These are phyloP conservation scores for Ophiostoma sp. DNA, from an alignment of 2,329 filamentous ascomycete species.

Conservation along the genomic window DNA sequence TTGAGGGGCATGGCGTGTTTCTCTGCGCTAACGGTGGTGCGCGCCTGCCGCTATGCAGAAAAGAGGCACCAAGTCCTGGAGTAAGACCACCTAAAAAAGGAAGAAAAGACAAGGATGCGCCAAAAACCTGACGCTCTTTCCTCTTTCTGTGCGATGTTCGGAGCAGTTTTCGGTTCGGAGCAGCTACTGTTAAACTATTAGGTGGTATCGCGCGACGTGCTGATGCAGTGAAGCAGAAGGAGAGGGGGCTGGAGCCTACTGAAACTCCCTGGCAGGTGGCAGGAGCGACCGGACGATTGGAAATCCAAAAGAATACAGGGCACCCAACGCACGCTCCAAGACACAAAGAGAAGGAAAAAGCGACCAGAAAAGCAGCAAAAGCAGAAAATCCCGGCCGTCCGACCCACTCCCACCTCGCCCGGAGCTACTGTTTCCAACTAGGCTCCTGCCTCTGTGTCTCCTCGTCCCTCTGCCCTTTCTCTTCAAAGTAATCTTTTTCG, in stretches of 20 bases:
- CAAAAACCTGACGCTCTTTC: background rate
- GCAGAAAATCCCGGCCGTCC: conserved; percentile 9
- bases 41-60: background rate
- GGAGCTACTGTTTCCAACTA: background rate
- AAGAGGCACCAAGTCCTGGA: conserved; percentile 4
- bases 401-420: background rate
- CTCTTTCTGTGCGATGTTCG: background rate
- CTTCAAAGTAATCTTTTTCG: background rate
- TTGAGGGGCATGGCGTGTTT: conserved; percentile 22
- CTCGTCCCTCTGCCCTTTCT: background rate
- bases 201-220: background rate
- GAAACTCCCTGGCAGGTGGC: background rate
- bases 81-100: background rate
- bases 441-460: background rate
- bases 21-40: background rate
- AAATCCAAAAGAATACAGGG: conserved; percentile 3
- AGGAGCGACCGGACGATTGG: background rate
- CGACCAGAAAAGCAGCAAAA: background rate
- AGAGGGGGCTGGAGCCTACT: conserved; percentile 3
- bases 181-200: background rate
- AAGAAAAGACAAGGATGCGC: background rate
- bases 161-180: background rate
- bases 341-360: conserved; percentile 4
- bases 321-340: background rate
- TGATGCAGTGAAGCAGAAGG: background rate